Evolutionary conservation across 2,329 filamentous ascomycete species (phyloP).

Genomic region (Cyphellophora europaea): DNA sequence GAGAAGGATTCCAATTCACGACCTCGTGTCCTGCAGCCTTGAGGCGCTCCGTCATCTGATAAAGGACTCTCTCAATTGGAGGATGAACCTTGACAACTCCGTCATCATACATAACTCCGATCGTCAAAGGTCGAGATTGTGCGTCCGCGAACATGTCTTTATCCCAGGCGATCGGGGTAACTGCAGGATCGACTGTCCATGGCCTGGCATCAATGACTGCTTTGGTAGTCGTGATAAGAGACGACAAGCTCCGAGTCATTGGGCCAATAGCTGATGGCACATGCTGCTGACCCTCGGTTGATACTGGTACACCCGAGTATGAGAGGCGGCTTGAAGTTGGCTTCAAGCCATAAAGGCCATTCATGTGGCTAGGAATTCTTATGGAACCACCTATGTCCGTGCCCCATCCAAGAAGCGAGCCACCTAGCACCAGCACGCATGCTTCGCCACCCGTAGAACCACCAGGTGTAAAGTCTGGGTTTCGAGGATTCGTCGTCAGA

Average conservation of each 20-base stretch:
- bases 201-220: conserved; percentile 31
- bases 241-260: conserved; percentile 43
- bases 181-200: conserved; percentile 47
- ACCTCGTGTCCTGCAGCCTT: conserved; percentile 43
- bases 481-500: conserved; percentile 37
- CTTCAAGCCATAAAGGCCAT: conserved; percentile 42
- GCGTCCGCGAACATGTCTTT: conserved; percentile 33
- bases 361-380: conserved; percentile 39
- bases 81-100: conserved; percentile 16
- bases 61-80: conserved; percentile 13
- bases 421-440: conserved; percentile 30
- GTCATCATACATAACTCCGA: conserved; percentile 15
- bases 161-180: conserved; percentile 47
- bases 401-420: conserved; percentile 38
- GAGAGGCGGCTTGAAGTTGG: conserved; percentile 43
- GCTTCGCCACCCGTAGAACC: conserved; percentile 39
- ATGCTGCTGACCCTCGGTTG: conserved; percentile 55
- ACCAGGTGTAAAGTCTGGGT: conserved; percentile 35
- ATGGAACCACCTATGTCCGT: conserved; percentile 46
- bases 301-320: conserved; percentile 50
- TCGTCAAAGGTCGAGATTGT: conserved; percentile 30
- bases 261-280: conserved; percentile 55
- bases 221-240: conserved; percentile 34
- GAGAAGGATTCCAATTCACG: conserved; percentile 13
- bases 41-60: conserved; percentile 24